Conservation (phyloP, 768 basidiomycete genomes). For the Leccinellum rugosiceps region DNA sequence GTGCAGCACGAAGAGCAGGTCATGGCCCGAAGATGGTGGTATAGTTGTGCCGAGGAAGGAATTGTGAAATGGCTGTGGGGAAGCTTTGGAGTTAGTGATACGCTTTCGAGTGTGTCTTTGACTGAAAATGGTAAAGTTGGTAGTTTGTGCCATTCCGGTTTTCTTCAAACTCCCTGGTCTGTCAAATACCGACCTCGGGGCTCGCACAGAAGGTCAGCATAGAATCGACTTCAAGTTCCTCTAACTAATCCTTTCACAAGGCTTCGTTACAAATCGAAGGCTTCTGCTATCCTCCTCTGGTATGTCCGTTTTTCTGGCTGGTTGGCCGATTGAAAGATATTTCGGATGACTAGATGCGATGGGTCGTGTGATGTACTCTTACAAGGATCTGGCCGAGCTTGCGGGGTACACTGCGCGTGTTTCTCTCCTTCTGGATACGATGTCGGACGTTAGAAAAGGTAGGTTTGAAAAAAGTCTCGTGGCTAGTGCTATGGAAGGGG, state of each 20-base stretch:
- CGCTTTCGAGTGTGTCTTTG: background rate
- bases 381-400: slow-evolving; percentile 94
- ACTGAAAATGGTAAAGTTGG: slow-evolving; percentile 45
- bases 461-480: slow-evolving; percentile 88
- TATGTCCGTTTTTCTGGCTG: slow-evolving; percentile 25
- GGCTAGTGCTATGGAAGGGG: slow-evolving; percentile 66
- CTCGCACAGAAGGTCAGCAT: slow-evolving; percentile 77
- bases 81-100: slow-evolving; percentile 74
- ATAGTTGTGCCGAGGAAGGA: slow-evolving; percentile 89
- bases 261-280: slow-evolving; percentile 95
- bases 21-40: slow-evolving; percentile 79
- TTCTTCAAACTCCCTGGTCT: slow-evolving; percentile 85
- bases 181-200: slow-evolving; percentile 66
- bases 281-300: slow-evolving; percentile 85
- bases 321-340: background rate
- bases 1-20: slow-evolving; percentile 85
- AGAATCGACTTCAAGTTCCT: background rate
- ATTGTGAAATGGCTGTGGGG: slow-evolving; percentile 98
- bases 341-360: slow-evolving; percentile 66
- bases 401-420: slow-evolving; percentile 96
- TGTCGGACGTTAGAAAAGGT: slow-evolving; percentile 79
- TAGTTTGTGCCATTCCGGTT: slow-evolving; percentile 90
- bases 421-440: slow-evolving; percentile 82
- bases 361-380: slow-evolving; percentile 94
- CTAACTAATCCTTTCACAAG: slow-evolving; percentile 36